Base-by-base conservation (phyloP, 768 basidiomycete genomes). In the Dioszegia crocea region DNA sequence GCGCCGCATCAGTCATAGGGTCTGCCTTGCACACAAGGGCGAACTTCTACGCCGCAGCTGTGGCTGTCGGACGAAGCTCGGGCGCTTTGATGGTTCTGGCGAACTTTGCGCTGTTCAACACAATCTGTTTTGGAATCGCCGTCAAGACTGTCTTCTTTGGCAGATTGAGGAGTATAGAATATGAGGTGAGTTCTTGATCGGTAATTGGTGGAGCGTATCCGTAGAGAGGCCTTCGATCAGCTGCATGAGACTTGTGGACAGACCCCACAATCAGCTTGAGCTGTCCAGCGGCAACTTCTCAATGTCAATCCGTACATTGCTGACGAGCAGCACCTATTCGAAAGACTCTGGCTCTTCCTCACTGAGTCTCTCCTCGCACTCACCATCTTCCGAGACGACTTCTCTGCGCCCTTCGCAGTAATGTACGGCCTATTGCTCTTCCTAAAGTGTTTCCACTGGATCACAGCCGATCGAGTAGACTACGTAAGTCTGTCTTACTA, bases 381-480 rank as follows among this genome's bases (percentile, higher is more conserved):
- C 74, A 96, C 96, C 33, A 98, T 98, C 65, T 99, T 99, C 79
- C 84, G 92, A 40, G 75, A 76, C 31, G 75, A 76, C 59, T 75
- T 78, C 52, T 71, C 73, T 21, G 56, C 66, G 1, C 64, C 67
- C 0, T 97, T 98, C 74, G 87, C 87, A 44, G 79, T 92, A 65
- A 91, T 94, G 87, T 98, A 98, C 73, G 87, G 88, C n/a, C 85
- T 91, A 70, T 80, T 99, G 11, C 83, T 97, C 16, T 94, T 96
- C 65, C 83, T 96, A 65, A 98, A 97, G 75, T 92, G 91, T 45
- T 98, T 98, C 78, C 96, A 99, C 75, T 99, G 96, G 96, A 83
- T 99, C 30, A 85, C 93, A 57, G 84, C 86, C 5, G 96, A 98
- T 77, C 84, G 96, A 48, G 88, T 99, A 52, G 96, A 99, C 84